These are phyloP conservation scores for Talaromyces sp. DNA, from an alignment of 2,329 filamentous ascomycete genomes.

Conservation along the genomic window DNA sequence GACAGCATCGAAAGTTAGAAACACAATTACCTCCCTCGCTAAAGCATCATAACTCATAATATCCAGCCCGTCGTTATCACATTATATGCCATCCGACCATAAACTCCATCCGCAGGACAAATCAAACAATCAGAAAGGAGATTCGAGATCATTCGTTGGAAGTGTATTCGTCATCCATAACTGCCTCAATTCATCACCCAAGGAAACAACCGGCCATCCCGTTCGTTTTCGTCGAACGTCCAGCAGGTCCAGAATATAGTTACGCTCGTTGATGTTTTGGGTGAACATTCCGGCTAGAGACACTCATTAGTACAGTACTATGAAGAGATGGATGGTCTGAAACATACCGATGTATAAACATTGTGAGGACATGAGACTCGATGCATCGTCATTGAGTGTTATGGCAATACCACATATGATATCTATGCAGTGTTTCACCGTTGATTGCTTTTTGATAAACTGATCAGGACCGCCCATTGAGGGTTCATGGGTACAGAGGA, in stretches of 20 bases:
- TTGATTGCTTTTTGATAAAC: constrained; percentile 24
- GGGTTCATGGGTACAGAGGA: constrained; percentile 27
- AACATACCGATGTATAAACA: constrained; percentile 27
- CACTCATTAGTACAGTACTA: not conserved
- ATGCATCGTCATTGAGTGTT: constrained; percentile 27
- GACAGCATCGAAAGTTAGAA: too few relatives aligned
- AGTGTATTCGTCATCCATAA: constrained; percentile 21
- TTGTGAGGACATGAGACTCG: constrained; percentile 29
- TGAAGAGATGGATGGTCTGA: not conserved
- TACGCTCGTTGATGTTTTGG: constrained; percentile 17
- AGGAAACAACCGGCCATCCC: constrained; percentile 26
- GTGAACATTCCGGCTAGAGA: constrained; percentile 23
- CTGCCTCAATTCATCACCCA: constrained; percentile 26
- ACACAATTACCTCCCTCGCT: not conserved
- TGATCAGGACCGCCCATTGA: constrained; percentile 25
- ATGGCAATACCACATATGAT: constrained; percentile 30
- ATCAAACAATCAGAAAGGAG: not conserved
- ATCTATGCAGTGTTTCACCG: constrained; percentile 24
- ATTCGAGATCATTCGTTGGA: not conserved
- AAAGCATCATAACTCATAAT: not conserved
- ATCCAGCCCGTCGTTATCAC: constrained; percentile 11
- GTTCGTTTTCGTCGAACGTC: constrained; percentile 23
- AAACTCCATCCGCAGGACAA: not conserved
- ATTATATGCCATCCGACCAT: not conserved
- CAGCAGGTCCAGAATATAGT: constrained; percentile 24